phyloP scores from a whole-genome alignment of 805 yeast species.

The Candida orba region DNA sequence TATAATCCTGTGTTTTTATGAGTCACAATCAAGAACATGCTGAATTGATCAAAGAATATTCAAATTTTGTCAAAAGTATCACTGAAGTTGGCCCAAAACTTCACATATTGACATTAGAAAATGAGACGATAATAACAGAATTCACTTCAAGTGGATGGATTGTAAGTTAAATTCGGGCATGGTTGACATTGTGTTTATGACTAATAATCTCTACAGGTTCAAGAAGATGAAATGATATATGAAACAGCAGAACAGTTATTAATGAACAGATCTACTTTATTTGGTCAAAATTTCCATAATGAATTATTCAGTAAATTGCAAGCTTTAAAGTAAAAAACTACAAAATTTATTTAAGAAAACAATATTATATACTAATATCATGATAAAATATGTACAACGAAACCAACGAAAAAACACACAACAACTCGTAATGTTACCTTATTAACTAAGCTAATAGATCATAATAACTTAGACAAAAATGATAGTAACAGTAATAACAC shows the following conservation, averaged over 20 bases:
- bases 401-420: not conserved
- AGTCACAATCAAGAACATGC: slow-evolving; percentile 2
- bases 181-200: not conserved
- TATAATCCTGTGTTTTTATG: not conserved
- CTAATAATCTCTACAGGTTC: not conserved
- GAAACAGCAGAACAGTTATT: slow-evolving; percentile 26
- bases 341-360: not conserved
- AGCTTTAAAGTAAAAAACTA: not conserved
- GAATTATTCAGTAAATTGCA: slow-evolving; percentile 3
- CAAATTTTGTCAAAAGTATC: slow-evolving; percentile 1
- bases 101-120: slow-evolving; percentile 10
- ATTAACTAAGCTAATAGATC: too few relatives aligned
- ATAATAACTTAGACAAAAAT: not conserved
- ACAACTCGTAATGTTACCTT: too few relatives aligned
- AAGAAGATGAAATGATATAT: slow-evolving; percentile 5
- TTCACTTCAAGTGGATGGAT: slow-evolving; percentile 12
- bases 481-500: too few relatives aligned
- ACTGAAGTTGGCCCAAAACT: slow-evolving; percentile 1
- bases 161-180: not conserved
- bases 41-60: slow-evolving; percentile 5
- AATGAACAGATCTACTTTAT: slow-evolving; percentile 10
- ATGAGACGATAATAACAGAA: not conserved
- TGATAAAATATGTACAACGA: not conserved
- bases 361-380: too few relatives aligned
- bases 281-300: slow-evolving; percentile 7